A percentile compares a stretch with the other conserved stretches of the same genome.
Conservation (phyloP, 345 rosid species). For the Zanthoxylum bungeanum region DNA sequence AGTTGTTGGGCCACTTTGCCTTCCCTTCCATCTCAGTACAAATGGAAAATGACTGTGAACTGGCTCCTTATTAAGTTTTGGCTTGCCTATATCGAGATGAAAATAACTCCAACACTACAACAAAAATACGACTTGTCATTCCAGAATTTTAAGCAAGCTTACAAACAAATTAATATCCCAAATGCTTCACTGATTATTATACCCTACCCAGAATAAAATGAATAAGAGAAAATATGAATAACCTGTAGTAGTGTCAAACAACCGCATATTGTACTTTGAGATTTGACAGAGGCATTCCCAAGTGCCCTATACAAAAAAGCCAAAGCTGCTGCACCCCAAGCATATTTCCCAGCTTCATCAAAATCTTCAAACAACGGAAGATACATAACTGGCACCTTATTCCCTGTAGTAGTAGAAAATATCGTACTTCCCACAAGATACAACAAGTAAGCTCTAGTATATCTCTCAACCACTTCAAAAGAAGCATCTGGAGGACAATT, state of each 20-base stretch:
- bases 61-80: conserved; percentile 83
- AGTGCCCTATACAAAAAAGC: conserved; percentile 94
- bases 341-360: conserved; percentile 76
- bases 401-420: conserved; percentile 93
- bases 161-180: background rate
- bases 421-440: conserved; percentile 93
- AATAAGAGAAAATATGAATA: conserved; percentile 1
- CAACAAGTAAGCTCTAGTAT: conserved; percentile 86
- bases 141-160: conserved; percentile 6
- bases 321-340: conserved; percentile 96
- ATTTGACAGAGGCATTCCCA: conserved; percentile 93
- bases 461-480: conserved; percentile 50
- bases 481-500: conserved; percentile 62
- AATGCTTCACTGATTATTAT: background rate
- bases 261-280: conserved; percentile 95
- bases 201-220: conserved; percentile 2
- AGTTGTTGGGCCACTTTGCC: conserved; percentile 92
- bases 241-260: conserved; percentile 96
- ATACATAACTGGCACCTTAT: conserved; percentile 98
- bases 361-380: conserved; percentile 82
- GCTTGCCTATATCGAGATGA: conserved; percentile 83
- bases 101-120: conserved; percentile 94
- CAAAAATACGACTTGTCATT: conserved; percentile 8
- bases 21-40: conserved; percentile 89
- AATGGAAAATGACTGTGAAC: conserved; percentile 84